Evolutionary conservation across 2,329 filamentous ascomycete genomes (phyloP).

Genomic region (Xylaria multiplex): DNA sequence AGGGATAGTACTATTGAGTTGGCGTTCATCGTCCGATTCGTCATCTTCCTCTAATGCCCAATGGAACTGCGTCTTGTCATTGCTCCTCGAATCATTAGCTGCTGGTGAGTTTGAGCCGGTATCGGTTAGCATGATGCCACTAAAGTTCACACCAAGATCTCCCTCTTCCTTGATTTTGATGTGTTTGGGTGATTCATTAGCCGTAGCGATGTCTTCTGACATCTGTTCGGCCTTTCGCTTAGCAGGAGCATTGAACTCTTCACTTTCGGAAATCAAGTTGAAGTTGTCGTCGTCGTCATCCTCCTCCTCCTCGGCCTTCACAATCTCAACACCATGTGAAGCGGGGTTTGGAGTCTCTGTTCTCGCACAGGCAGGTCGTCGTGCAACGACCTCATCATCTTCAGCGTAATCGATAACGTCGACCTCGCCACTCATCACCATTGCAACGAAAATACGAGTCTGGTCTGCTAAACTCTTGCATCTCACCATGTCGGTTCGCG

Average conservation of each 20-base stretch:
- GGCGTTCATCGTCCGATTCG: constrained; percentile 38
- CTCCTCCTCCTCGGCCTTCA: constrained; percentile 31
- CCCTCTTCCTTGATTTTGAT: constrained; percentile 41
- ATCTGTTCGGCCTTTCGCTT: constrained; percentile 43
- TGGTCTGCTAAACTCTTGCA: constrained; percentile 83
- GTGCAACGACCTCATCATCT: constrained; percentile 44
- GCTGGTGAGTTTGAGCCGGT: constrained; percentile 5
- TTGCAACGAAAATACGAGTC: constrained; percentile 75
- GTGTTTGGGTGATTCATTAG: constrained; percentile 30
- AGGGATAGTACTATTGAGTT: constrained; percentile 19
- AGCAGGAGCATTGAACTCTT: constrained; percentile 7
- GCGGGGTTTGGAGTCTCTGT: constrained; percentile 45
- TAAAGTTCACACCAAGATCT: constrained; percentile 18
- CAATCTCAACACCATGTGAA: constrained; percentile 16
- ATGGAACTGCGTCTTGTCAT: constrained; percentile 44
- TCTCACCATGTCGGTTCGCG: constrained; percentile 84
- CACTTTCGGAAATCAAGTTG: constrained; percentile 31
- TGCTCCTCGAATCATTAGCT: not conserved
- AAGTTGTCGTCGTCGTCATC: constrained; percentile 29
- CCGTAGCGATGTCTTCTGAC: constrained; percentile 30
- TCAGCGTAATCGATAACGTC: constrained; percentile 58
- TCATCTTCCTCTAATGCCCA: constrained; percentile 49
- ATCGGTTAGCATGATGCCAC: constrained; percentile 24
- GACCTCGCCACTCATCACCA: constrained; percentile 68
- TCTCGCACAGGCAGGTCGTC: constrained; percentile 43